These are phyloP conservation scores for Schizopora paradoxa DNA, from an alignment of 1,284 basidiomycete species.

Conservation along the genomic window DNA sequence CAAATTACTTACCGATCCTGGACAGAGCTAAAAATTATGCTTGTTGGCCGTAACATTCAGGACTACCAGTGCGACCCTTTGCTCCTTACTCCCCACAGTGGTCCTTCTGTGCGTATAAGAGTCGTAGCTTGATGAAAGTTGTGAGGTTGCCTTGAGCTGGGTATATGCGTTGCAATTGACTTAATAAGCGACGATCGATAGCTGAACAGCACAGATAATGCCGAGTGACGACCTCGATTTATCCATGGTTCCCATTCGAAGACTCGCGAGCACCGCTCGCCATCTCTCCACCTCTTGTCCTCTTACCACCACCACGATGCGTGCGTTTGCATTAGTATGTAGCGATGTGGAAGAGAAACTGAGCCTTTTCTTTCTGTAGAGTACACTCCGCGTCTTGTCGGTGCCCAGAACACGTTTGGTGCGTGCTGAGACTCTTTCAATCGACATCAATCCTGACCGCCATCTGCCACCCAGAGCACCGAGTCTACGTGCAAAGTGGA, in stretches of 20 bases:
- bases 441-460: not conserved
- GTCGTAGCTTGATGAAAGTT: too few species aligned
- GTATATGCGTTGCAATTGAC: too few species aligned
- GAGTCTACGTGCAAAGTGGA: slow-evolving; percentile 89
- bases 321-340: slow-evolving; percentile 36
- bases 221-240: too few species aligned
- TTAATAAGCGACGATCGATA: too few species aligned
- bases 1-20: too few species aligned
- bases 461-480: slow-evolving; percentile 65
- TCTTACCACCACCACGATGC: slow-evolving; percentile 43
- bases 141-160: too few species aligned
- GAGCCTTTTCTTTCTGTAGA: slow-evolving; percentile 36
- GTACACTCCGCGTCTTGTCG: slow-evolving; percentile 74
- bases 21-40: too few species aligned
- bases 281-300: slow-evolving; percentile 38
- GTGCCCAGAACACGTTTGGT: slow-evolving; percentile 92
- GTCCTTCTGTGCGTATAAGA: too few species aligned
- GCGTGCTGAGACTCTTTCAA: slow-evolving; percentile 22
- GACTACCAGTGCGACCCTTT: too few species aligned
- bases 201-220: too few species aligned
- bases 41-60: too few species aligned
- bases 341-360: slow-evolving; percentile 17
- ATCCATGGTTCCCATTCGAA: slow-evolving; percentile 28
- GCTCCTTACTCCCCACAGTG: too few species aligned
- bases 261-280: slow-evolving; percentile 56